Conservation (phyloP, 805 yeast genomes). For the Cyberlindnera petersonii region DNA sequence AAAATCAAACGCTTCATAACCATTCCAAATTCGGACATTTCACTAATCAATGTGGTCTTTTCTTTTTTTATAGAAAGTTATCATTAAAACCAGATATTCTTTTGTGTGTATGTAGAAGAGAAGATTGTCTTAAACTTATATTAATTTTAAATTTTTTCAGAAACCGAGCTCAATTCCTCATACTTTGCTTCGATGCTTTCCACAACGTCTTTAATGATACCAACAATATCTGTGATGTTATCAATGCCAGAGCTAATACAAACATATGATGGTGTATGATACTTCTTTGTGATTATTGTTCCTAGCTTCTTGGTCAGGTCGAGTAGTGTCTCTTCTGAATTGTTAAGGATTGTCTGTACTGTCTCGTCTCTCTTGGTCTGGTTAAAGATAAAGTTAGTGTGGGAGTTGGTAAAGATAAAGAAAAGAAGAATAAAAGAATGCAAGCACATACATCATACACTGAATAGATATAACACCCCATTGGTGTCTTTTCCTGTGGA, state of each 20-base stretch:
- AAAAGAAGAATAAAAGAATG: neutral
- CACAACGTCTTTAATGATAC: conserved; percentile 28
- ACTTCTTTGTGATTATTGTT: conserved; percentile 37
- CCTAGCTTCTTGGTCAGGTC: conserved; percentile 44
- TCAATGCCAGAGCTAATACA: conserved; percentile 39
- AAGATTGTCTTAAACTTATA: neutral
- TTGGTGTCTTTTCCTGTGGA: conserved; percentile 2
- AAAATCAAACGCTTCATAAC: conserved; percentile 3
- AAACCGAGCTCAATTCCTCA: neutral
- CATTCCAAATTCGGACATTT: conserved; percentile 3
- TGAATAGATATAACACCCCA: conserved; percentile 16
- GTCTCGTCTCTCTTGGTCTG: conserved; percentile 25
- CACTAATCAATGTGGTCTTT: no score
- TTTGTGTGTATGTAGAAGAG: neutral
- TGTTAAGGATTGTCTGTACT: conserved; percentile 42
- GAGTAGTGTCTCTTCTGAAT: conserved; percentile 36
- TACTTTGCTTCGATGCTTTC: conserved; percentile 28
- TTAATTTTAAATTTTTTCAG: neutral
- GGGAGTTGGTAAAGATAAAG: neutral
- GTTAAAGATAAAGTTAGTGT: no score
- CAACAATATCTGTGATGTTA: conserved; percentile 32
- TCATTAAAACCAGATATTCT: neutral
- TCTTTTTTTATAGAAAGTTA: no score
- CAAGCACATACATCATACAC: conserved; percentile 11
- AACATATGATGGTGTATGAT: conserved; percentile 41